phyloP scores from a whole-genome alignment of 768 basidiomycete genomes.

The Rhodosporidiobolus sp. region DNA sequence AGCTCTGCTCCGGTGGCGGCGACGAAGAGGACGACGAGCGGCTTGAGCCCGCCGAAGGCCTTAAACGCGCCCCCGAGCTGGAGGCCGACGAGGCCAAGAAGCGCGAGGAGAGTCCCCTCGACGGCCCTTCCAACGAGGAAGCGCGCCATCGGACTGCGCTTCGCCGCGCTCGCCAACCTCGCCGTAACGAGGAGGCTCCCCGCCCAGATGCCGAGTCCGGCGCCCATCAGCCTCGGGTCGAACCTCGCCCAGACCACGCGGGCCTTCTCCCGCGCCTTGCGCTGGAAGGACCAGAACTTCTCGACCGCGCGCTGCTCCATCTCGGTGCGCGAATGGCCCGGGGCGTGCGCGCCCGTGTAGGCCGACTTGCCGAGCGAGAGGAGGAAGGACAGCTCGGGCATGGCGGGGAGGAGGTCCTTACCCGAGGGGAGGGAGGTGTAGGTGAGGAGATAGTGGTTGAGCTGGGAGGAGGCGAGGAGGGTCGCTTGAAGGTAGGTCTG shows the following conservation, averaged over 20 bases:
- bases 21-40: not conserved
- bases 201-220: conserved; percentile 64
- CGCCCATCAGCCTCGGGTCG: conserved; percentile 69
- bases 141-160: conserved; percentile 13
- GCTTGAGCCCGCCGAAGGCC: conserved; percentile 15
- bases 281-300: conserved; percentile 56
- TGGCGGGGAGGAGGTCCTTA: conserved; percentile 60
- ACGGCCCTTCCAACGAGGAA: conserved; percentile 30
- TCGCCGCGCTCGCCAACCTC: conserved; percentile 4
- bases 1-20: conserved; percentile 23
- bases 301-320: conserved; percentile 38
- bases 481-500: conserved; percentile 60
- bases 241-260: conserved; percentile 94
- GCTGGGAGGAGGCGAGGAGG: conserved; percentile 67
- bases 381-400: conserved; percentile 39
- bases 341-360: conserved; percentile 33
- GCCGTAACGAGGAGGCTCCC: conserved; percentile 22
- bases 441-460: conserved; percentile 68
- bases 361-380: conserved; percentile 35
- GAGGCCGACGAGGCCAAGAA: not conserved
- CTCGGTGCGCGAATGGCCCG: conserved; percentile 15
- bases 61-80: conserved; percentile 1
- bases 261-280: conserved; percentile 65
- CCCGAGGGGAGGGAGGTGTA: conserved; percentile 72
- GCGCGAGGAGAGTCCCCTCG: conserved; percentile 28